phyloP scores from a whole-genome alignment of 768 basidiomycete genomes.

The Lactarius tabidus region DNA sequence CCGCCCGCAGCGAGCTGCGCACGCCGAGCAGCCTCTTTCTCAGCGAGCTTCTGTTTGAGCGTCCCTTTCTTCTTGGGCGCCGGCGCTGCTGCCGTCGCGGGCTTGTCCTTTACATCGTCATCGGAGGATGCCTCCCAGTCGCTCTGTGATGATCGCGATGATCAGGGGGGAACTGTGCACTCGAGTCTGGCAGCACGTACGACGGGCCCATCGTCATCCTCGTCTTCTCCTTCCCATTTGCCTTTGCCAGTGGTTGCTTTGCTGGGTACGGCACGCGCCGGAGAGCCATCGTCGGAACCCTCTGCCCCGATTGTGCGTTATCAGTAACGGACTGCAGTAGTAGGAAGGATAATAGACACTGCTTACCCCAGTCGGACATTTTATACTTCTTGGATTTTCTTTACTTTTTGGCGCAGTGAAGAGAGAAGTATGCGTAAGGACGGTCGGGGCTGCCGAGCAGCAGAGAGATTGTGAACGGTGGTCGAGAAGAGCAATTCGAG shows the following conservation, averaged over 20 bases:
- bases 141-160: slow-evolving; percentile 48
- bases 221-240: slow-evolving; percentile 92
- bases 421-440: slow-evolving; percentile 20
- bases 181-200: slow-evolving; percentile 43
- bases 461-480: slow-evolving; percentile 12
- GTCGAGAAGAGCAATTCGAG: not conserved
- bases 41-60: slow-evolving; percentile 85
- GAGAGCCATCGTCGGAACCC: slow-evolving; percentile 20
- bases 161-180: not conserved
- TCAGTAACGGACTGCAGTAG: not conserved
- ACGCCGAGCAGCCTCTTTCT: slow-evolving; percentile 80
- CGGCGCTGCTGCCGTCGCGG: slow-evolving; percentile 40
- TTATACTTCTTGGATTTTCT: slow-evolving; percentile 8
- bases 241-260: slow-evolving; percentile 33
- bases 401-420: not conserved
- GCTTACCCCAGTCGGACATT: slow-evolving; percentile 29
- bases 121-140: slow-evolving; percentile 91
- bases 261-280: slow-evolving; percentile 22
- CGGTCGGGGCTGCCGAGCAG: slow-evolving; percentile 25
- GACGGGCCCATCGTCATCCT: slow-evolving; percentile 72
- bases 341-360: not conserved
- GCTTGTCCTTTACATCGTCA: slow-evolving; percentile 58
- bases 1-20: slow-evolving; percentile 41
- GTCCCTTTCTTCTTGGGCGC: slow-evolving; percentile 88
- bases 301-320: slow-evolving; percentile 18